phyloP scores from a whole-genome alignment of 306 rosid species.

The Dryas alaskensis region DNA sequence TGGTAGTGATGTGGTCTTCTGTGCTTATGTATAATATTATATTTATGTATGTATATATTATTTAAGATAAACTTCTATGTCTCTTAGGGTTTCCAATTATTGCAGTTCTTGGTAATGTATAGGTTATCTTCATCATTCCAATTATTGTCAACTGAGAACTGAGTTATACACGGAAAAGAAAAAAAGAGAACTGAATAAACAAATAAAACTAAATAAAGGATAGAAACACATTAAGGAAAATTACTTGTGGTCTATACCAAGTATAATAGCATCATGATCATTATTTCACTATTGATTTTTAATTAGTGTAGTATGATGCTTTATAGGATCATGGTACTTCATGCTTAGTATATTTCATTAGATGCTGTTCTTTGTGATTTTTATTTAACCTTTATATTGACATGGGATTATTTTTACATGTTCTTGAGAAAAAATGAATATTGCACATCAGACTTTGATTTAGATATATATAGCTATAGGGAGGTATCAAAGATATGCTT shows the following conservation, averaged over 20 bases:
- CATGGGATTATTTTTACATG: neutral
- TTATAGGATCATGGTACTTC: neutral
- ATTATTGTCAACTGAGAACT: neutral
- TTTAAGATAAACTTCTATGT: neutral
- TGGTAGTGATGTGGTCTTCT: slow-evolving; percentile 11
- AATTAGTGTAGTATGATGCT: neutral
- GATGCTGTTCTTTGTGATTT: neutral
- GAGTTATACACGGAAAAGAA: neutral
- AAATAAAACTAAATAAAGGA: neutral
- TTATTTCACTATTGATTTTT: no score
- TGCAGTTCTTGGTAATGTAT: neutral
- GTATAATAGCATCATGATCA: neutral
- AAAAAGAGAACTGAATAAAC: neutral
- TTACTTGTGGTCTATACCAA: neutral
- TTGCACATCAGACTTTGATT: neutral
- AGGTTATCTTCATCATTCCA: neutral
- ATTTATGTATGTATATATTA: neutral
- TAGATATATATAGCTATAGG: neutral
- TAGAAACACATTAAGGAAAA: neutral
- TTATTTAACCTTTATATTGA: neutral
- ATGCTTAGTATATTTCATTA: neutral
- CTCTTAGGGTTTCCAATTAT: neutral
- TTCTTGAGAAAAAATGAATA: neutral
- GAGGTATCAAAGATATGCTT: neutral
- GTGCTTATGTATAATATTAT: slow-evolving; percentile 4